phyloP scores from a whole-genome alignment of 2,329 filamentous ascomycete species.

The Ascochyta viciae-villosae region DNA sequence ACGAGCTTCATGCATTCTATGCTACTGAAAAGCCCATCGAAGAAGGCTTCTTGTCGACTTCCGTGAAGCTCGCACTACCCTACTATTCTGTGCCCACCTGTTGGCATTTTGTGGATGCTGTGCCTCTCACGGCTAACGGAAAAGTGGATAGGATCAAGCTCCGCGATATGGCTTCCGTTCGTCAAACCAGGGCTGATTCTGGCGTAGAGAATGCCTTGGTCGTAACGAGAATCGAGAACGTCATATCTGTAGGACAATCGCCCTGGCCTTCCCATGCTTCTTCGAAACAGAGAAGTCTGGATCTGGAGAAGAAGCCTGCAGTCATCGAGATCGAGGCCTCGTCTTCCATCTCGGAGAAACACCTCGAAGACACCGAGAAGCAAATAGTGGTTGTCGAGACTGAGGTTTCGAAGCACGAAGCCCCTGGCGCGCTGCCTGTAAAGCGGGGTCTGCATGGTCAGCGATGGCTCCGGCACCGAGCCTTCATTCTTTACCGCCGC shows the following conservation, averaged over 20 bases:
- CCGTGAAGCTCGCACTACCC: slow-evolving; percentile 55
- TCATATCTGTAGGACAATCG: not conserved
- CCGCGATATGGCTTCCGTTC: slow-evolving; percentile 36
- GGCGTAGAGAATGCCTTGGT: not conserved
- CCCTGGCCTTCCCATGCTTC: not conserved
- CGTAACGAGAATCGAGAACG: not conserved
- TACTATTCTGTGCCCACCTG: slow-evolving; percentile 63
- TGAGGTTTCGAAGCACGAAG: slow-evolving; percentile 6
- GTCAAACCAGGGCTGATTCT: slow-evolving; percentile 10
- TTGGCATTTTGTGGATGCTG: slow-evolving; percentile 53
- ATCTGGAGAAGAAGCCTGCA: not conserved
- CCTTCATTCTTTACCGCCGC: slow-evolving; percentile 41
- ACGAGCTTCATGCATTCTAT: slow-evolving; percentile 62
- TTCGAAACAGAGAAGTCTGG: slow-evolving; percentile 18
- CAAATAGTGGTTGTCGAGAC: not conserved
- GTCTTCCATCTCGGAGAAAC: slow-evolving; percentile 1
- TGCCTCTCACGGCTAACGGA: slow-evolving; percentile 63
- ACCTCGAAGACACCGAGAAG: slow-evolving; percentile 4
- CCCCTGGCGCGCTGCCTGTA: slow-evolving; percentile 25
- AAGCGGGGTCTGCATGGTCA: slow-evolving; percentile 38
- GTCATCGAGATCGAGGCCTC: not conserved
- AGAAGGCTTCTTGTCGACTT: slow-evolving; percentile 47
- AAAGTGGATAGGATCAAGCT: slow-evolving; percentile 63
- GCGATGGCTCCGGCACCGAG: slow-evolving; percentile 43
- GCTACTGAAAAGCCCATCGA: slow-evolving; percentile 45